Evolutionary conservation across 2,329 filamentous ascomycete genomes (phyloP).

Genomic region (Fusarium begoniae): DNA sequence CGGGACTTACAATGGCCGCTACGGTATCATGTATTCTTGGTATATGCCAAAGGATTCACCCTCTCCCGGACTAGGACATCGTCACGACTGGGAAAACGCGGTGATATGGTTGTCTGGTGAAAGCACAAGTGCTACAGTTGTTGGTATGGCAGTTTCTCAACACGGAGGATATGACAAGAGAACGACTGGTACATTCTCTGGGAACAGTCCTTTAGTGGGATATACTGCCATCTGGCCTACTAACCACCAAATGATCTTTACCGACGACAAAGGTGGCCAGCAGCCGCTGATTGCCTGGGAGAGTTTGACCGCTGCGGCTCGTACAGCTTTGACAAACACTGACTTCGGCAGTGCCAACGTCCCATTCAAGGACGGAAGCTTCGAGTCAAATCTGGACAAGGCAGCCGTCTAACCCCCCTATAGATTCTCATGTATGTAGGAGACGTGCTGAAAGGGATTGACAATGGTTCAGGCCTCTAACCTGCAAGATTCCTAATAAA

Average conservation of each 20-base stretch:
- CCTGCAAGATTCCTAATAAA: background rate
- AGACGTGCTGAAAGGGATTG: background rate
- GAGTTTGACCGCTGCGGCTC: slow-evolving; percentile 48
- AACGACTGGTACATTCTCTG: slow-evolving; percentile 37
- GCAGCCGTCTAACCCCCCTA: slow-evolving; percentile 18
- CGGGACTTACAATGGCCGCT: slow-evolving; percentile 44
- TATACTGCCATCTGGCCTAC: slow-evolving; percentile 46
- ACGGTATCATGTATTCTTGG: slow-evolving; percentile 56
- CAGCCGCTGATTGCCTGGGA: slow-evolving; percentile 59
- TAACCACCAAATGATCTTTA: slow-evolving; percentile 52
- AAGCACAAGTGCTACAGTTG: slow-evolving; percentile 39
- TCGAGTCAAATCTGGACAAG: slow-evolving; percentile 36
- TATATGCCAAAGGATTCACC: slow-evolving; percentile 57
- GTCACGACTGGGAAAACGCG: slow-evolving; percentile 42
- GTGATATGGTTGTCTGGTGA: slow-evolving; percentile 42
- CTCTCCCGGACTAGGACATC: slow-evolving; percentile 42
- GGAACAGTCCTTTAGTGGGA: slow-evolving; percentile 44
- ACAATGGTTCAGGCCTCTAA: background rate
- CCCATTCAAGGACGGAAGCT: slow-evolving; percentile 51
- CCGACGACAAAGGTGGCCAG: slow-evolving; percentile 47
- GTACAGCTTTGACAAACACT: slow-evolving; percentile 49
- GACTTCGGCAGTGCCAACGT: slow-evolving; percentile 56
- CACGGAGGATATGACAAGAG: slow-evolving; percentile 49
- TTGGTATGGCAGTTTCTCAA: slow-evolving; percentile 50
- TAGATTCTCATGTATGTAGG: background rate